Conservation (phyloP, 2,329 filamentous ascomycete species). For the Cercospora sp. region DNA sequence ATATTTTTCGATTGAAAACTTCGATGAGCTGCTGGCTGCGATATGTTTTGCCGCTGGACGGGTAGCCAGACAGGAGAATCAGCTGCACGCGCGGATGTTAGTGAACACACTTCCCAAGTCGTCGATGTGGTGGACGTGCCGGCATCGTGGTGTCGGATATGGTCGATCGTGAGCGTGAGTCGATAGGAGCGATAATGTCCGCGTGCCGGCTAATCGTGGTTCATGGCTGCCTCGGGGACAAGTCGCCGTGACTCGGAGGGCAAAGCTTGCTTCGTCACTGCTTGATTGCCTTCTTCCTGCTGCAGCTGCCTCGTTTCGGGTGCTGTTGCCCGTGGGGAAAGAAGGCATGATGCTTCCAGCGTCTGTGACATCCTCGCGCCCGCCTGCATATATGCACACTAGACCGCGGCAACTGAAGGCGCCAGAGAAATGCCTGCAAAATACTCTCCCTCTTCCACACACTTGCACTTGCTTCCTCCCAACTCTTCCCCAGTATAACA, state of each 20-base stretch:
- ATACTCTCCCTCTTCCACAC: neutral
- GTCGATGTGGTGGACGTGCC: conserved; percentile 3
- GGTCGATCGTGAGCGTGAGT: neutral
- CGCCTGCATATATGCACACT: neutral
- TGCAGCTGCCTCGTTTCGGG: neutral
- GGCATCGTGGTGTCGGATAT: conserved; percentile 8
- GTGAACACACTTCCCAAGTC: neutral
- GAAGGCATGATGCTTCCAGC: neutral
- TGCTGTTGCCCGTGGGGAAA: neutral
- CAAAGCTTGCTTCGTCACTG: neutral
- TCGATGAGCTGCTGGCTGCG: conserved; percentile 63
- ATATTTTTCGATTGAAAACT: conserved; percentile 63
- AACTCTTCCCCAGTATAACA: neutral
- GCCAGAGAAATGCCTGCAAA: neutral
- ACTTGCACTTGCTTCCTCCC: neutral
- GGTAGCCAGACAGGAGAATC: conserved; percentile 42
- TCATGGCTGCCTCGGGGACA: neutral
- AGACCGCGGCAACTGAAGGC: neutral
- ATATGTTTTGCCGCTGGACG: conserved; percentile 63
- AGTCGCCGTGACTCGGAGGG: neutral
- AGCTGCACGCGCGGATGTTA: conserved; percentile 24
- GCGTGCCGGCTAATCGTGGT: neutral
- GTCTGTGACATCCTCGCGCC: neutral
- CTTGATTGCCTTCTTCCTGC: neutral
- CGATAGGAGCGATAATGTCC: neutral